Evolutionary conservation across 2,329 filamentous ascomycete genomes (phyloP), one percentile per base, ranked within the genome.

Genomic region (Penicillium decumbens): DNA sequence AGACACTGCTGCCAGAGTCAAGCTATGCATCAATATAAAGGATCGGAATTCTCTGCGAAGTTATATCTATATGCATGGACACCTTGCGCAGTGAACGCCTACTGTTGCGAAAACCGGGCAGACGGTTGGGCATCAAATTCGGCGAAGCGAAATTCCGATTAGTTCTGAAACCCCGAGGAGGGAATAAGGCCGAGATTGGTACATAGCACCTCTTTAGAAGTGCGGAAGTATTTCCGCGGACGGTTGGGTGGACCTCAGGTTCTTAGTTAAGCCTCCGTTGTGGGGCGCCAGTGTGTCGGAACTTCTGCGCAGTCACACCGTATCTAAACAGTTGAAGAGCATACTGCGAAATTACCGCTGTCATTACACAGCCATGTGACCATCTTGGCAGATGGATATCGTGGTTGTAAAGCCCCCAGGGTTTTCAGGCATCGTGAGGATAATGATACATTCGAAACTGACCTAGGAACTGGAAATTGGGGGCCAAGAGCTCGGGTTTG

Each of bases 1-100:
- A 23, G 15, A 24, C 25, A 4, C 20, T 30, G 15, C 33, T 37
- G 18, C 15, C 4, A 37, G 18, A 20, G 15, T 15, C 32, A 35
- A 20, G 15, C 2, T 35, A 35, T 12, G 32, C 15, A 33, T 6
- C 32, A 6, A 37, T 37, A 37, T 9, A 18, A 8, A 15, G 46
- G 50, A 20, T 42, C 50, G 39, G 39, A n/a, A 18, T 49, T 49
- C 32, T 45, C 12, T 48, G 37, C 35, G 45, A 51, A 18, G 20
- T 37, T 20, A 6, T 20, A 23, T 9, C 8, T 18, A 8, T 12
- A 10, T 20, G n/a, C n/a, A 3, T 9, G 15, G 32, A 8, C n/a
- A 18, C 15, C 4, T 9, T 35, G 1, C 20, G 33, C 15, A 18
- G 33, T 20, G 33, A 37, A 37, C 18, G 20, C 18, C 4, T 8